A percentile compares a stretch with the other conserved stretches of the same genome.
Evolutionary conservation across 2,329 filamentous ascomycete species (phyloP).

Genomic region (Ilyonectria sp.): DNA sequence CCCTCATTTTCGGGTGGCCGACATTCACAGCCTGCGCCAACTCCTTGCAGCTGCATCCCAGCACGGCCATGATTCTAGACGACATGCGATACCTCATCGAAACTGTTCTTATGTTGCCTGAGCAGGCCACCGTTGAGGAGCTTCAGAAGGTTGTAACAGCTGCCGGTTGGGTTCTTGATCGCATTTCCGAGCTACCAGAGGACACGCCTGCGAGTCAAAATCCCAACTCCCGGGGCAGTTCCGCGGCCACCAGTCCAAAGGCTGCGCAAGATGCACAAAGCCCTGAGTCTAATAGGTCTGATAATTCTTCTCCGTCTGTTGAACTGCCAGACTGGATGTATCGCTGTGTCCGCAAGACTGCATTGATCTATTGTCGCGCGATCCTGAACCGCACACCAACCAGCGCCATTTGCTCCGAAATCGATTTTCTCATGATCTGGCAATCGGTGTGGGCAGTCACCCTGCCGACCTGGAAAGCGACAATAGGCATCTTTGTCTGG

Average conservation of each 20-base stretch:
- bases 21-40: constrained; percentile 60
- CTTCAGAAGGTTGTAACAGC: constrained; percentile 57
- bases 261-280: constrained; percentile 27
- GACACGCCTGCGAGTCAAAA: constrained; percentile 39
- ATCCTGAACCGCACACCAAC: constrained; percentile 61
- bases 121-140: constrained; percentile 52
- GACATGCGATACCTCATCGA: constrained; percentile 65
- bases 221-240: constrained; percentile 34
- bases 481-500: constrained; percentile 66
- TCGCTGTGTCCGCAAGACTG: constrained; percentile 61
- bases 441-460: constrained; percentile 63
- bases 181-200: constrained; percentile 54
- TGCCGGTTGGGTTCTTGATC: constrained; percentile 58
- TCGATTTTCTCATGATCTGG: constrained; percentile 63
- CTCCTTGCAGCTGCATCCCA: constrained; percentile 60
- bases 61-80: constrained; percentile 66
- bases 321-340: constrained; percentile 61
- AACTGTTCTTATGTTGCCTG: constrained; percentile 58
- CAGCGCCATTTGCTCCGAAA: constrained; percentile 55
- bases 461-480: constrained; percentile 61
- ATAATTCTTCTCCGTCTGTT: constrained; percentile 36
- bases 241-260: constrained; percentile 30
- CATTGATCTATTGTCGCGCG: constrained; percentile 64
- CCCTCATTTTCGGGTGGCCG: constrained; percentile 60
- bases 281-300: constrained; percentile 33